Conservation (phyloP, 2,329 filamentous ascomycete species). For the Aspergillus ibericus region DNA sequence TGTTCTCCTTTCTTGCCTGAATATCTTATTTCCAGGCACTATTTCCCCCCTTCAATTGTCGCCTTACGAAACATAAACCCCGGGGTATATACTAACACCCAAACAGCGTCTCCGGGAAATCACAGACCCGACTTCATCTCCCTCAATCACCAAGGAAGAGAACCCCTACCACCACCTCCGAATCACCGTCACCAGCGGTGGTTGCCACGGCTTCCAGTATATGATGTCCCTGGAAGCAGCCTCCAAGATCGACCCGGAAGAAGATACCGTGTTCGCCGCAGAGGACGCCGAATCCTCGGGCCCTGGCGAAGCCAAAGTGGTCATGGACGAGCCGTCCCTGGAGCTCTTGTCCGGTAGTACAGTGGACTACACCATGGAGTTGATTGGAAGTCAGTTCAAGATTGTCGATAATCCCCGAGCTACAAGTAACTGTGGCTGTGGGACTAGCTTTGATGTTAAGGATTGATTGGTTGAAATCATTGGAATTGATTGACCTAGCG, state of each 20-base stretch:
- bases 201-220: slow-evolving; percentile 98
- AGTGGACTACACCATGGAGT: slow-evolving; percentile 92
- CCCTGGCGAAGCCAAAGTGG: slow-evolving; percentile 68
- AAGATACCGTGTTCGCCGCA: slow-evolving; percentile 85
- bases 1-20: background rate
- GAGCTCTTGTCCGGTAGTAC: slow-evolving; percentile 90
- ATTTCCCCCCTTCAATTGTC: background rate
- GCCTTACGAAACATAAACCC: background rate
- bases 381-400: slow-evolving; percentile 95
- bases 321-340: slow-evolving; percentile 83
- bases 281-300: slow-evolving; percentile 44
- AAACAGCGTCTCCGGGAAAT: slow-evolving; percentile 70
- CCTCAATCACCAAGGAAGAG: slow-evolving; percentile 36
- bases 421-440: slow-evolving; percentile 93
- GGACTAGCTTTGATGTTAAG: slow-evolving; percentile 89
- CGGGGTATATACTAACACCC: background rate
- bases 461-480: slow-evolving; percentile 52
- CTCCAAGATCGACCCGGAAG: slow-evolving; percentile 62
- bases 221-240: slow-evolving; percentile 75
- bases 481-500: too few species aligned
- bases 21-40: too few species aligned
- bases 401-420: slow-evolving; percentile 90
- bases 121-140: slow-evolving; percentile 53
- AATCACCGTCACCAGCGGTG: slow-evolving; percentile 87
- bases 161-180: slow-evolving; percentile 86